Evolutionary conservation across 805 yeast genomes (phyloP), one percentile per base, ranked within the genome.

Genomic region (Candida quercuum): DNA sequence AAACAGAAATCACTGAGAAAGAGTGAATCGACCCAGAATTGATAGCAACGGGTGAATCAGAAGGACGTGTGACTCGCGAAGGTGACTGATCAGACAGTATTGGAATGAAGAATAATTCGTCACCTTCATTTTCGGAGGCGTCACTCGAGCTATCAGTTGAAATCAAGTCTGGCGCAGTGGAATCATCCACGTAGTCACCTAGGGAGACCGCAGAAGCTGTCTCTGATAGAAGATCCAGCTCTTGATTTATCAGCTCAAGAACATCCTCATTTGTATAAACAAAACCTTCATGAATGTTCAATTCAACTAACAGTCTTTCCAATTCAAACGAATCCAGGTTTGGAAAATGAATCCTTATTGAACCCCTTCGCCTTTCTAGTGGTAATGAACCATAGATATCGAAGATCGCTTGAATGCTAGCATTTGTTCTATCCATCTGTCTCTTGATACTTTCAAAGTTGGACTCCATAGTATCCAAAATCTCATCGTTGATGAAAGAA

Each of bases 361-460:
- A 61, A 11, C 61, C 54, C 27, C 60, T 51, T 32, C 66, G 66
- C 37, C 73, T 59, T 33, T 76, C 66, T 38, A 82, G 64, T 8
- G 85, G 87, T 45, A 78, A 72, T 43, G 78, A 77, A 3, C 93
- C 93, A 39, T 80, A 73, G 3, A 56, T 48, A 22, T 77, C 74
- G 41, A 76, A 64, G 27, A 76, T 64, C 31, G 54, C 52, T 28
- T 60, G 48, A 33, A 77, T 60, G 43, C 71, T 72, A 17, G 61
- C 53, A 44, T 66, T 58, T 23, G 78, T 59, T 26, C 64, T 67
- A 15, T 62, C 65, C 24, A 74, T 51, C 40, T 67, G 64, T 17
- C 54, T 46, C 44, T 71, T 68, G 39, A 73, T 58, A 29, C 56
- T 49, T 37, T 47, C 39, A 20, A 70, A 46, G 38, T 67, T 68